Evolutionary conservation across 2,329 filamentous ascomycete species (phyloP).

Genomic region (Aplosporella prunicola): DNA sequence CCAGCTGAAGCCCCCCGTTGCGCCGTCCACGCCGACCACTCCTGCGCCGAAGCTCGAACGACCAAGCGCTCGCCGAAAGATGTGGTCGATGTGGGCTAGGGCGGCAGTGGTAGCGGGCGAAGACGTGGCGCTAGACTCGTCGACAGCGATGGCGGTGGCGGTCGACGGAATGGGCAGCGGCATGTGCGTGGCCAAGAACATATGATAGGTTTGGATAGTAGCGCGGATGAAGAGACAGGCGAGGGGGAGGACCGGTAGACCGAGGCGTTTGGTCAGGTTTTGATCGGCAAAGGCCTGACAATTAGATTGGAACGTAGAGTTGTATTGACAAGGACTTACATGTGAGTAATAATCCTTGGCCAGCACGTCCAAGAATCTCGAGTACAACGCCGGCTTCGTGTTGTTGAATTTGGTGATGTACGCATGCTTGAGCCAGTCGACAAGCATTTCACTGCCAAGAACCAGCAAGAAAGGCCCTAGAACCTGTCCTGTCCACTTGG

Average conservation of each 20-base stretch:
- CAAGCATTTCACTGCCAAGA: conserved; percentile 89
- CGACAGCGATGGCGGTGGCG: conserved; percentile 55
- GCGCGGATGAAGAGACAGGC: conserved; percentile 93
- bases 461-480: conserved; percentile 90
- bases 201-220: conserved; percentile 91
- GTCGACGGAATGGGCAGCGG: conserved; percentile 61
- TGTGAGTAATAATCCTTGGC: conserved; percentile 98
- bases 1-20: conserved; percentile 25
- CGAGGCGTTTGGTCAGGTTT: conserved; percentile 79
- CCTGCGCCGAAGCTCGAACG: conserved; percentile 56
- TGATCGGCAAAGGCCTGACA: conserved; percentile 75
- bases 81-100: conserved; percentile 66
- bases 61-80: conserved; percentile 69
- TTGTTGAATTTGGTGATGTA: conserved; percentile 99
- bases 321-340: conserved; percentile 38
- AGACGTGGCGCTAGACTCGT: conserved; percentile 30
- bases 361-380: conserved; percentile 81
- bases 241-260: conserved; percentile 81
- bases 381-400: conserved; percentile 81
- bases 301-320: neutral
- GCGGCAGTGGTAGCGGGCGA: conserved; percentile 70
- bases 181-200: conserved; percentile 86
- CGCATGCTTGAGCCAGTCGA: conserved; percentile 93
- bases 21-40: conserved; percentile 20
- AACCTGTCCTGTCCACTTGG: conserved; percentile 79